Conservation (phyloP, 1,139 yeast genomes). For the Diutina sp. region DNA sequence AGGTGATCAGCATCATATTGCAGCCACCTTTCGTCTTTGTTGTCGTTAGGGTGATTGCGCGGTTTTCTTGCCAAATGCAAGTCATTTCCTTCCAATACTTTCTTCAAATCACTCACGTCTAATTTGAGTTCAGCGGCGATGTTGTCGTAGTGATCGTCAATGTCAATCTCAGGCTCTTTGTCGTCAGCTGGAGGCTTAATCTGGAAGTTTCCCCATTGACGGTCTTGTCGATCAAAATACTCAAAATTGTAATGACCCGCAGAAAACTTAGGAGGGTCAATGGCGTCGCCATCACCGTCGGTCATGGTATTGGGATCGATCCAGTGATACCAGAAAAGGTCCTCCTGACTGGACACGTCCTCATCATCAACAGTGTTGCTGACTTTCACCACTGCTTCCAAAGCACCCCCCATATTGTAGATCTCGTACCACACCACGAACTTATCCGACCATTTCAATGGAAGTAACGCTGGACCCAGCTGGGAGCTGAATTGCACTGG, state of each 20-base stretch:
- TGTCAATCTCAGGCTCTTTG: not conserved
- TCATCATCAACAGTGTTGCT: not conserved
- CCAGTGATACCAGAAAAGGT: not conserved
- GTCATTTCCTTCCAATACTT: not conserved
- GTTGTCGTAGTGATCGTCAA: not conserved
- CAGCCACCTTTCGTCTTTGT: not conserved
- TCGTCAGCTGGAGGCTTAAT: not conserved
- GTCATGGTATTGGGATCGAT: not conserved
- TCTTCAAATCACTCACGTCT: not conserved
- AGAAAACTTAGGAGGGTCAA: not conserved
- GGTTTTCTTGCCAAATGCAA: not conserved
- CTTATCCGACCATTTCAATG: not conserved
- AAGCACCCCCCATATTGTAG: not conserved
- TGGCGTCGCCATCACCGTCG: not conserved
- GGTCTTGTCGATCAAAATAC: not conserved
- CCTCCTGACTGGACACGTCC: not conserved
- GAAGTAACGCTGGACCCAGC: not conserved
- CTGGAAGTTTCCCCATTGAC: not conserved
- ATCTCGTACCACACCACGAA: not conserved
- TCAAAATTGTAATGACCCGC: not conserved
- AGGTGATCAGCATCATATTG: not conserved
- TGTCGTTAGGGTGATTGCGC: not conserved
- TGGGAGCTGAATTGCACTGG: not conserved
- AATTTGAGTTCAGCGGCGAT: not conserved
- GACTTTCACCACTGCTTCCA: not conserved